Evolutionary conservation across 495 filamentous ascomycete genomes (phyloP), one percentile per base, ranked within the genome.

Genomic region (Parathielavia hyrcaniae): DNA sequence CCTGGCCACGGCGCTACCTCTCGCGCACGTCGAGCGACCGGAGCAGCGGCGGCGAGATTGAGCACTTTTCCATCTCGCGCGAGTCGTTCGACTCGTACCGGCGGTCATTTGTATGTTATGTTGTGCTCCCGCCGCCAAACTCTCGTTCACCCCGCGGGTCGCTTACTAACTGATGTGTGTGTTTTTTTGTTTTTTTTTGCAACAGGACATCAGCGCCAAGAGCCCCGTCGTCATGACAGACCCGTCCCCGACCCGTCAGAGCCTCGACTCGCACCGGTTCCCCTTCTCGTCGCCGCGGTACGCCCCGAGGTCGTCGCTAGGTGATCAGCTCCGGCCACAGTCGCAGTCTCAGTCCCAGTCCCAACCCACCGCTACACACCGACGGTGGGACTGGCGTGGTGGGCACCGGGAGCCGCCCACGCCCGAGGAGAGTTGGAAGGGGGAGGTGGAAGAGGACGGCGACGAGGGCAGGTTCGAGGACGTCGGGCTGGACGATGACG

Each of bases 21-120:
- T 82, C 82, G 13, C 81, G 79, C 61, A 82, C 85, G 1, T 87
- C 87, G 9, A 88, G 73, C 61, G 73, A 86, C 67, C 87, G 81
- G 30, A 83, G 81, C 64, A 79, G 85, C 34, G 12, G 17, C 55
- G 79, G 85, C 64, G 87, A 92, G 57, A 89, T 90, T 66, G 93
- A 97, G 65, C 91, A 89, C 22, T 98, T 98, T 73, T 89, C 87
- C 52, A 98, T 98, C 73, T 96, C 93, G 34, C 85, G 93, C 63
- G 93, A 98, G 73, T 96, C 91, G 10, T 98, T 97, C 71, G 93
- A 98, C 69, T 96, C 92, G 30, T 98, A 98, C 70, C 82, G 93
- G 51, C 85, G 93, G 60, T 97, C 93, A 57, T 98, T 98, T 76
- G 91, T 95, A 80, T 55, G 87, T 23, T 30, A n/a, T n/a, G n/a